Percentiles rank a stretch among this genome's conserved stretches.
phyloP scores from a whole-genome alignment of 164 flowering plant species.

The Echeveria elegans region DNA sequence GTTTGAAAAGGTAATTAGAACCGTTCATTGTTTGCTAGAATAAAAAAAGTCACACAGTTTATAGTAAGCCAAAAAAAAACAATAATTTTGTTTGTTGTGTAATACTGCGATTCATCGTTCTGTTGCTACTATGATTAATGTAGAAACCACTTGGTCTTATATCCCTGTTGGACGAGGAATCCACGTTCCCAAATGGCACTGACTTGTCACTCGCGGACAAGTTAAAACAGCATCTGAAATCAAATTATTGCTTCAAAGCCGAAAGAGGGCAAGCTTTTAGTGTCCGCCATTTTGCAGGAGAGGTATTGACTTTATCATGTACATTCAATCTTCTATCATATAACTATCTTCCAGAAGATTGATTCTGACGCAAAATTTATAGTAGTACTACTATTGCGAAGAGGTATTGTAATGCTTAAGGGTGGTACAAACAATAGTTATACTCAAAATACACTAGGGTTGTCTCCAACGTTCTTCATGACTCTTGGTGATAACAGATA shows the following conservation, averaged over 20 bases:
- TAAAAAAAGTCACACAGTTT: not conserved
- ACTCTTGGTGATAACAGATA: not conserved
- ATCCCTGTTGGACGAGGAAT: constrained; percentile 92
- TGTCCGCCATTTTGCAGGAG: constrained; percentile 91
- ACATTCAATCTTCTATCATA: not conserved
- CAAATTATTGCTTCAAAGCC: constrained; percentile 77
- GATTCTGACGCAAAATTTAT: not conserved
- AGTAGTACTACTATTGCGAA: not conserved
- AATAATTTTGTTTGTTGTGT: not conserved
- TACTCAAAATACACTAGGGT: not conserved
- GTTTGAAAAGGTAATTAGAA: constrained; percentile 71
- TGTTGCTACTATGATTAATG: constrained; percentile 11
- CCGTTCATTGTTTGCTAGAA: not conserved
- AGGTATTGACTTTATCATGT: constrained; percentile 34
- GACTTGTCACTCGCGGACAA: constrained; percentile 91
- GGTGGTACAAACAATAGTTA: not conserved
- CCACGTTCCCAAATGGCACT: constrained; percentile 96
- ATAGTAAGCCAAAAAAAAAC: no score
- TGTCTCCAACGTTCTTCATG: not conserved
- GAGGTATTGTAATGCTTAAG: not conserved
- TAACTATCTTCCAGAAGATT: not conserved
- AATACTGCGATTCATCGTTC: not conserved
- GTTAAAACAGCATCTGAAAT: constrained; percentile 82
- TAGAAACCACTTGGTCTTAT: constrained; percentile 97
- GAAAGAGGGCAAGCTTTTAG: constrained; percentile 75